phyloP scores from a whole-genome alignment of 2,329 filamentous ascomycete genomes.

The Bipolaris zeicola region DNA sequence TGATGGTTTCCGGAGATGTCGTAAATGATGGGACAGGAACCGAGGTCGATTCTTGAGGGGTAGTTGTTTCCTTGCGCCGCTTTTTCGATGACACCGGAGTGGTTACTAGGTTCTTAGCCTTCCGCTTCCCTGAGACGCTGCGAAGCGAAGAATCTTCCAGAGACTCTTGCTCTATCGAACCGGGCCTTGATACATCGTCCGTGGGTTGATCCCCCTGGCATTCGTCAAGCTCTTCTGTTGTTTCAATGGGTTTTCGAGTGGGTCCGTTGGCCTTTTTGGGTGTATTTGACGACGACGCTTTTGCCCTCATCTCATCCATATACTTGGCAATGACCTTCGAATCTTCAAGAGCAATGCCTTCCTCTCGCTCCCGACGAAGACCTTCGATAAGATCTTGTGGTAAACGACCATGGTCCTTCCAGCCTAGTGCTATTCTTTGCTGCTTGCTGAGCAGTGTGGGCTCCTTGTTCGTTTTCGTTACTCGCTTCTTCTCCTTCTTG shows the following conservation, averaged over 20 bases:
- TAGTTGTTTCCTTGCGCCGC: conserved; percentile 3
- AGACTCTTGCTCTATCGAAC: background rate
- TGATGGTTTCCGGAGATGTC: background rate
- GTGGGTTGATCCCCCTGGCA: background rate
- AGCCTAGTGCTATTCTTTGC: conserved; percentile 32
- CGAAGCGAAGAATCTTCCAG: background rate
- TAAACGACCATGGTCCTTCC: conserved; percentile 32
- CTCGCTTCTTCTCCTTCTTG: conserved; percentile 24
- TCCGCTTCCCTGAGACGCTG: conserved; percentile 12
- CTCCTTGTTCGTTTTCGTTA: conserved; percentile 19
- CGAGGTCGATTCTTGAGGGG: background rate
- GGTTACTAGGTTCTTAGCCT: background rate
- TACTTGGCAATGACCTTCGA: conserved; percentile 21
- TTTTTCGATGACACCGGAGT: conserved; percentile 7
- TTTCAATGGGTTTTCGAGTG: background rate
- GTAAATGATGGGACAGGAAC: background rate
- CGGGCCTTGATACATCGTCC: background rate
- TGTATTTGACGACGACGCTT: background rate
- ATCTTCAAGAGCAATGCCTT: conserved; percentile 26
- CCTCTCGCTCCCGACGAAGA: conserved; percentile 28
- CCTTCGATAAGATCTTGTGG: conserved; percentile 34
- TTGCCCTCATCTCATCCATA: conserved; percentile 13
- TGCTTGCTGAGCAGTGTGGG: conserved; percentile 32
- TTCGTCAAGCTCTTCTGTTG: background rate
- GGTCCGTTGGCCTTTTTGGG: conserved; percentile 2